phyloP scores from a whole-genome alignment of 129 eudicot genomes.

The Flaveria robusta region DNA sequence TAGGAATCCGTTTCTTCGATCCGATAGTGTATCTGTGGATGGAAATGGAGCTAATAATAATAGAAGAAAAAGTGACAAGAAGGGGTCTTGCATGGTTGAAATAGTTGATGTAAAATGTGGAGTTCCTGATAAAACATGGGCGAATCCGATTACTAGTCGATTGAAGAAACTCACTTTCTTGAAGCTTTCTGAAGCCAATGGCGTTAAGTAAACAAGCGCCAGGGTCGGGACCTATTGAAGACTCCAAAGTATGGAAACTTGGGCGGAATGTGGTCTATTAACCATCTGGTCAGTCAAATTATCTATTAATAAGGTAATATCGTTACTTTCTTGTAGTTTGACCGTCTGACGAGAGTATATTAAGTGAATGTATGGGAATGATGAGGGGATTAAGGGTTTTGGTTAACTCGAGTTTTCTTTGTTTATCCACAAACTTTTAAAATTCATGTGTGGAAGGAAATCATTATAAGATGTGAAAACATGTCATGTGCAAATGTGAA shows the following conservation, averaged over 20 bases:
- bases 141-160: conserved; percentile 57
- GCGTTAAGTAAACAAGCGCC: conserved; percentile 33
- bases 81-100: conserved; percentile 60
- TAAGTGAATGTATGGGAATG: not conserved
- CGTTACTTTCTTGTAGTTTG: not conserved
- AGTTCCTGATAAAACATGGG: conserved; percentile 49
- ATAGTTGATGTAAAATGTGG: conserved; percentile 88
- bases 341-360: not conserved
- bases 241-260: not conserved
- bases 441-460: conserved; percentile 16
- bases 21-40: conserved; percentile 28
- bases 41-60: conserved; percentile 49
- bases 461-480: conserved; percentile 22
- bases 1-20: conserved; percentile 36
- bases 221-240: not conserved
- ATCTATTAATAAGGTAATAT: not conserved
- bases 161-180: conserved; percentile 82
- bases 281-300: not conserved
- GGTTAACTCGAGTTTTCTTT: conserved; percentile 12
- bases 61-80: conserved; percentile 38
- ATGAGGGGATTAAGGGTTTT: conserved; percentile 11
- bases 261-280: not conserved
- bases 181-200: conserved; percentile 64
- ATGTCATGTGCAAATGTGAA: conserved; percentile 23
- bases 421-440: conserved; percentile 8